A percentile compares a stretch with the other conserved stretches of the same genome.
Conservation (phyloP, 1,284 basidiomycete species). For the Ustilago hordei region DNA sequence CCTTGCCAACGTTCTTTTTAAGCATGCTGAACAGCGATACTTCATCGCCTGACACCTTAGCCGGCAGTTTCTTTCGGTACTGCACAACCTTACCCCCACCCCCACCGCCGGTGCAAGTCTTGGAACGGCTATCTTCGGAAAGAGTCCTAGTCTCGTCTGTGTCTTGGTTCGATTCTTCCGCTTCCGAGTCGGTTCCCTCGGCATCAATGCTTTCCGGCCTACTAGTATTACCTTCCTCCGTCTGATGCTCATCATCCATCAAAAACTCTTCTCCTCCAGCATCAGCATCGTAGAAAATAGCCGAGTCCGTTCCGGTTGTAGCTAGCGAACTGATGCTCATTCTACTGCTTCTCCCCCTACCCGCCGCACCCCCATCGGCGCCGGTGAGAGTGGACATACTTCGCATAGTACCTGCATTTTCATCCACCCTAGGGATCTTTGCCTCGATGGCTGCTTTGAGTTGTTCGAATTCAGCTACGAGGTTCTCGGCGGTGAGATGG, state of each 20-base stretch:
- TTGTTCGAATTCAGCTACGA: slow-evolving; percentile 58
- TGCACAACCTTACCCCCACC: slow-evolving; percentile 27
- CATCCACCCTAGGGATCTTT: slow-evolving; percentile 48
- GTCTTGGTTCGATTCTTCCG: slow-evolving; percentile 51
- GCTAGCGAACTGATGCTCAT: slow-evolving; percentile 54
- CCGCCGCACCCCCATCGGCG: background rate
- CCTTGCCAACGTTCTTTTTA: slow-evolving; percentile 82
- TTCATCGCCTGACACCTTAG: slow-evolving; percentile 77
- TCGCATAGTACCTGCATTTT: slow-evolving; percentile 51
- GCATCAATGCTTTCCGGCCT: slow-evolving; percentile 61
- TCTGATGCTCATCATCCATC: slow-evolving; percentile 50
- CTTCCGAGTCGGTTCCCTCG: slow-evolving; percentile 67
- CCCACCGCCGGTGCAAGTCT: slow-evolving; percentile 1
- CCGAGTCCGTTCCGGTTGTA: slow-evolving; percentile 57
- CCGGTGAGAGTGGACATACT: slow-evolving; percentile 39
- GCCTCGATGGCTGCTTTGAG: slow-evolving; percentile 50
- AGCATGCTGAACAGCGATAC: slow-evolving; percentile 86
- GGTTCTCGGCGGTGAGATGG: slow-evolving; percentile 42
- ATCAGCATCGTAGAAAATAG: slow-evolving; percentile 66
- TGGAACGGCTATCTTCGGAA: slow-evolving; percentile 9
- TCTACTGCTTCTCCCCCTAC: slow-evolving; percentile 24
- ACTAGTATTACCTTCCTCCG: slow-evolving; percentile 49
- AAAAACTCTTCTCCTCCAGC: slow-evolving; percentile 53
- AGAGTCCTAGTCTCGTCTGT: slow-evolving; percentile 37
- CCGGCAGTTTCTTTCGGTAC: slow-evolving; percentile 74